Evolutionary conservation across 2,329 filamentous ascomycete genomes (phyloP).

Genomic region (Cytospora piceae): DNA sequence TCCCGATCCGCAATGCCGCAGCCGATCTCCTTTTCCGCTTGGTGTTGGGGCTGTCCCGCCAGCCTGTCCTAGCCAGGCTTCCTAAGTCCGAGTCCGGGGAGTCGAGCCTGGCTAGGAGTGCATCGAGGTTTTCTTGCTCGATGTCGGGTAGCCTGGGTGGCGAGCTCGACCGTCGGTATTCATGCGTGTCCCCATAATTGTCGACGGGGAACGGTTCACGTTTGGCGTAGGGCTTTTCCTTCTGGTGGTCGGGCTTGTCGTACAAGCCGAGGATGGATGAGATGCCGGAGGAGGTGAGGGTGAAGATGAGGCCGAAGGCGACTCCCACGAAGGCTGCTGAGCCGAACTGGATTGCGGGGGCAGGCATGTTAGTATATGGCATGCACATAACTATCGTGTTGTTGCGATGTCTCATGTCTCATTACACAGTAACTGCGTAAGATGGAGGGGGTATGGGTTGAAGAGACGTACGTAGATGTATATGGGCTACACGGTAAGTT

Average conservation of each 20-base stretch:
- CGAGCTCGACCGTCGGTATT: conserved; percentile 14
- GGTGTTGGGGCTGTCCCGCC: conserved; percentile 34
- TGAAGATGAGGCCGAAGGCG: conserved; percentile 62
- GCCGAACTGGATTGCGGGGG: conserved; percentile 52
- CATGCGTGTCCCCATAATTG: conserved; percentile 21
- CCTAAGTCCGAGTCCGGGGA: conserved; percentile 25
- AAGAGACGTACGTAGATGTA: conserved; percentile 30
- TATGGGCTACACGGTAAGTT: conserved; percentile 19
- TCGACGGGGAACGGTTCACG: conserved; percentile 23
- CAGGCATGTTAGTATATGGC: conserved; percentile 48
- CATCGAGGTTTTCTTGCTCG: conserved; percentile 23
- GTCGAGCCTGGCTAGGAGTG: conserved; percentile 24
- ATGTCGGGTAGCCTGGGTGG: conserved; percentile 24
- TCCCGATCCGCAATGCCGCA: conserved; percentile 43
- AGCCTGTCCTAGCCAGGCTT: conserved; percentile 14
- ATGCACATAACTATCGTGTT: conserved; percentile 37
- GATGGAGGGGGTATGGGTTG: not conserved
- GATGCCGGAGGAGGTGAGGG: conserved; percentile 59
- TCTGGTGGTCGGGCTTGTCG: conserved; percentile 33
- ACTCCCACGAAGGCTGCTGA: conserved; percentile 71
- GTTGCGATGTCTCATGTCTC: no score
- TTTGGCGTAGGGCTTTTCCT: not conserved
- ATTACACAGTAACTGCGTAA: not conserved
- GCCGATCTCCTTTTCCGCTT: conserved; percentile 47
- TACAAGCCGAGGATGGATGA: conserved; percentile 54